Evolutionary conservation across 2,329 filamentous ascomycete genomes (phyloP).

Genomic region (Mycosphaerelloides madeirae): DNA sequence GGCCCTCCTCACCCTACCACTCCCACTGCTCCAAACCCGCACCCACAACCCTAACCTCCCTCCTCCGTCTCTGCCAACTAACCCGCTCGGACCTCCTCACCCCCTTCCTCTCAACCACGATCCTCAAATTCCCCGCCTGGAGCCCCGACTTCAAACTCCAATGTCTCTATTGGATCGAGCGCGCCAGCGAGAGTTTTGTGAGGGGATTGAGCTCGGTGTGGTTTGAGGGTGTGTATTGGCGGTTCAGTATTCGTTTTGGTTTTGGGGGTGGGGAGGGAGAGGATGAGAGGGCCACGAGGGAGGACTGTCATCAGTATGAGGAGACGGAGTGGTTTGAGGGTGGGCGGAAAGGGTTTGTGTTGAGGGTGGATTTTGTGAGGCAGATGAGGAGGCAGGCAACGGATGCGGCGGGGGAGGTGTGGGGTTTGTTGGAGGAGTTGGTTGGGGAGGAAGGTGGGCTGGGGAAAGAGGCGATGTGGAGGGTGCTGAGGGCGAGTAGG

Average conservation of each 20-base stretch:
- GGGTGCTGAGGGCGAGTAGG: constrained; percentile 2
- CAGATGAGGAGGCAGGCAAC: constrained; percentile 6
- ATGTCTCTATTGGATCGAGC: constrained; percentile 13
- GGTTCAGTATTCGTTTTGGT: constrained; percentile 3
- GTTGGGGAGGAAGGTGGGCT: constrained; percentile 2
- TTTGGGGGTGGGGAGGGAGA: constrained; percentile 3
- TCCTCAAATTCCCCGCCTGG: constrained; percentile 18
- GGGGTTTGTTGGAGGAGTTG: constrained; percentile 4
- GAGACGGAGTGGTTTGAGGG: constrained; percentile 5
- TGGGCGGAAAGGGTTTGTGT: constrained; percentile 3
- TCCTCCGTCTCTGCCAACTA: constrained; percentile 9
- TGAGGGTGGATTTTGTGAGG: constrained; percentile 10
- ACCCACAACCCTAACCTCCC: constrained; percentile 8
- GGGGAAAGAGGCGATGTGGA: constrained; percentile 6
- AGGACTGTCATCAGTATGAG: constrained; percentile 9
- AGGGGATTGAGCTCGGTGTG: constrained; percentile 15
- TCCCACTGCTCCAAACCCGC: constrained; percentile 6
- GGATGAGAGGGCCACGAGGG: constrained; percentile 11
- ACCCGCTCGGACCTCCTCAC: constrained; percentile 11
- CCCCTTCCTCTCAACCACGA: constrained; percentile 8
- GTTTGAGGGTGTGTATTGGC: constrained; percentile 17
- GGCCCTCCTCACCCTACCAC: constrained; percentile 1
- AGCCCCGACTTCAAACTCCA: constrained; percentile 16
- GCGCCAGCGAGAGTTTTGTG: constrained; percentile 12
- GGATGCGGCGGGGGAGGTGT: neutral